Conservation (phyloP, 768 basidiomycete species). For the Kwoniella shandongensis region DNA sequence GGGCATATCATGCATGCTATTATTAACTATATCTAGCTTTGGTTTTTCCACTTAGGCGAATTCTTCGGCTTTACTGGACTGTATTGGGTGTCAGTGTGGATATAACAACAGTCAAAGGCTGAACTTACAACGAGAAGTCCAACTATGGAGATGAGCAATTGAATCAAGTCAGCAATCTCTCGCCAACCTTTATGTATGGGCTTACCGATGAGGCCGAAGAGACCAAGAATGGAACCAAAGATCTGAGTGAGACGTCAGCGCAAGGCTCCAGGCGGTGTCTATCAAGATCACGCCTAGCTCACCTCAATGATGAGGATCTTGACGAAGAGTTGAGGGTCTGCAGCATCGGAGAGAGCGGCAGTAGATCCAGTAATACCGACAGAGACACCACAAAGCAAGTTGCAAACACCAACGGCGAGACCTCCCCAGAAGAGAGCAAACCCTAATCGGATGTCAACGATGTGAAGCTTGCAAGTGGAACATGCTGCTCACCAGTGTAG, state of each 20-base stretch:
- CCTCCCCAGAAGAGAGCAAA: slow-evolving; percentile 97
- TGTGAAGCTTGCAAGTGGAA: background rate
- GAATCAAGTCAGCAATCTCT: background rate
- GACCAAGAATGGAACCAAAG: slow-evolving; percentile 67
- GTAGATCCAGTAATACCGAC: slow-evolving; percentile 95
- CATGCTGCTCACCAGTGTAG: slow-evolving; percentile 69
- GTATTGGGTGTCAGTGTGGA: slow-evolving; percentile 3
- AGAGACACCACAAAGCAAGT: slow-evolving; percentile 88
- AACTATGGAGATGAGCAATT: slow-evolving; percentile 57
- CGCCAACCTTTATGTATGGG: slow-evolving; percentile 26
- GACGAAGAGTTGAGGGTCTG: slow-evolving; percentile 90
- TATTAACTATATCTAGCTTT: slow-evolving; percentile 7
- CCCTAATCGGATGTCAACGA: slow-evolving; percentile 57
- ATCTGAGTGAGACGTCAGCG: too few relatives aligned
- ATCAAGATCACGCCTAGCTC: slow-evolving; percentile 59
- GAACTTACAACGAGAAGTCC: slow-evolving; percentile 73
- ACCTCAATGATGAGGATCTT: slow-evolving; percentile 97
- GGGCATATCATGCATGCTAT: slow-evolving; percentile 14
- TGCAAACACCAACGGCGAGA: slow-evolving; percentile 87
- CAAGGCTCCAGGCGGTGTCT: background rate
- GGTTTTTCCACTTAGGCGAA: slow-evolving; percentile 42
- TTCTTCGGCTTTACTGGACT: slow-evolving; percentile 55
- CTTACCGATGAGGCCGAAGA: slow-evolving; percentile 90
- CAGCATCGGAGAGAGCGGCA: slow-evolving; percentile 90
- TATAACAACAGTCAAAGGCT: slow-evolving; percentile 1